Evolutionary conservation across 495 filamentous ascomycete genomes (phyloP).

Genomic region (Penicillium canariense): DNA sequence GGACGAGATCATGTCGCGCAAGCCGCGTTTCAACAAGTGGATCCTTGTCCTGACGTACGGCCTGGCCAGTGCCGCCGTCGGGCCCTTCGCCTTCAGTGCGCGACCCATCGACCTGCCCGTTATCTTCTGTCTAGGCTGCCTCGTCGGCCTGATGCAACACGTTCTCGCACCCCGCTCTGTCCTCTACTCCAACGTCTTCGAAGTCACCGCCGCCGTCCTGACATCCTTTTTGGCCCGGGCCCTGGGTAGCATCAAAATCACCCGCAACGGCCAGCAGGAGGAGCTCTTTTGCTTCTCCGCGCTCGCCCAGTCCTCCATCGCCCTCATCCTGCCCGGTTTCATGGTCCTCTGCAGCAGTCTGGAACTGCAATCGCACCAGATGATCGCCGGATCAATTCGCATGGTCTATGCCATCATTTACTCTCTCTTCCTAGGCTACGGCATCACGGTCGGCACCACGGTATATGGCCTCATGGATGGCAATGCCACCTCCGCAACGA

Average conservation of each 20-base stretch:
- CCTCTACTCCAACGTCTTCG: slow-evolving; percentile 81
- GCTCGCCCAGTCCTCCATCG: slow-evolving; percentile 86
- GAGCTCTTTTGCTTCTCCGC: slow-evolving; percentile 85
- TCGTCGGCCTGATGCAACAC: slow-evolving; percentile 81
- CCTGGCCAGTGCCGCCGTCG: slow-evolving; percentile 70
- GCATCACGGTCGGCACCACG: slow-evolving; percentile 89
- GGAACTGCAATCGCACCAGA: slow-evolving; percentile 82
- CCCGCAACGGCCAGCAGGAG: slow-evolving; percentile 51
- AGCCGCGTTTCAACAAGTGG: slow-evolving; percentile 69
- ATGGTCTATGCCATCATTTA: slow-evolving; percentile 97
- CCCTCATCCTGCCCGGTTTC: slow-evolving; percentile 87
- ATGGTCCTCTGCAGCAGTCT: slow-evolving; percentile 78
- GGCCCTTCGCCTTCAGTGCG: slow-evolving; percentile 86
- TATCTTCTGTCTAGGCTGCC: slow-evolving; percentile 76
- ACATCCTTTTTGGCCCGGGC: slow-evolving; percentile 85
- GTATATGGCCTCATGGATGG: slow-evolving; percentile 81
- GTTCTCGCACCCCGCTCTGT: slow-evolving; percentile 75
- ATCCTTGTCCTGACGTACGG: slow-evolving; percentile 75
- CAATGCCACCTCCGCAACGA: slow-evolving; percentile 67
- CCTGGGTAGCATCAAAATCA: slow-evolving; percentile 67
- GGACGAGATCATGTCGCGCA: slow-evolving; percentile 62
- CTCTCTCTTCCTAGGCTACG: slow-evolving; percentile 89
- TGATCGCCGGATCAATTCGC: slow-evolving; percentile 88
- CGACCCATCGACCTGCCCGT: slow-evolving; percentile 85
- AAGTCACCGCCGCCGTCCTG: slow-evolving; percentile 79